Base-by-base conservation (phyloP, 2,329 filamentous ascomycete genomes). In the Podosphaera xanthii region DNA sequence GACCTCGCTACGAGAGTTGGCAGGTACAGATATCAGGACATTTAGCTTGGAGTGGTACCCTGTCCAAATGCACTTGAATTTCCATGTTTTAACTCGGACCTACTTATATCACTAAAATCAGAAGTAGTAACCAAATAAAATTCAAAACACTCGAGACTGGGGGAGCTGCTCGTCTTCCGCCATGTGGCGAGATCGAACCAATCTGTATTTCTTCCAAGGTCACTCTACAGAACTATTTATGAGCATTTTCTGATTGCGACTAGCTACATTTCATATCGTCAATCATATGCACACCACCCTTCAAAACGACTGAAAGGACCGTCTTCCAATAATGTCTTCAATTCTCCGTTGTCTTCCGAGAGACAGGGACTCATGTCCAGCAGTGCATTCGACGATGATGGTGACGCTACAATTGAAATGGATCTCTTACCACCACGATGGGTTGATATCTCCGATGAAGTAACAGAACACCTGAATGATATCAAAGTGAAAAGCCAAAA, bases 111-210 rank as follows among this genome's bases (percentile, higher is more conserved):
- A 40, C 36, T 10, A 6, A 40, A 40, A 40, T 40, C 10, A 5
- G 6, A 40, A 40, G 36, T 6, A 5, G 5, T 40, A 40, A 10
- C 5, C 6, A 40, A 5, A 6, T n/a, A 36, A 36, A 36, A n/a
- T 12, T 38, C 22, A 36, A 6, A 55, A n/a, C 12, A 35, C 10
- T 34, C 10, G 35, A 38, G 35, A 14, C n/a, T 8, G 52, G 31
- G 31, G 34, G 14, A 40, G 34, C 52, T 35, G 36, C 31, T 35
- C 42, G 35, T 40, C 57, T 52, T 42, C 77, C 82, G 84, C 79
- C 75, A 94, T 95, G 88, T 98, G 90, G 90, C 88, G 92, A 77
- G 92, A 98, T 79, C 86, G 92, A 74, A 98, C 92, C 67, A 98
- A 97, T 71, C 86, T 98, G 89, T 96, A 82, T 67, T 80, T 69